These are phyloP conservation scores for Saxophila tyrrhenica DNA, from an alignment of 495 filamentous ascomycete species.

Conservation along the genomic window DNA sequence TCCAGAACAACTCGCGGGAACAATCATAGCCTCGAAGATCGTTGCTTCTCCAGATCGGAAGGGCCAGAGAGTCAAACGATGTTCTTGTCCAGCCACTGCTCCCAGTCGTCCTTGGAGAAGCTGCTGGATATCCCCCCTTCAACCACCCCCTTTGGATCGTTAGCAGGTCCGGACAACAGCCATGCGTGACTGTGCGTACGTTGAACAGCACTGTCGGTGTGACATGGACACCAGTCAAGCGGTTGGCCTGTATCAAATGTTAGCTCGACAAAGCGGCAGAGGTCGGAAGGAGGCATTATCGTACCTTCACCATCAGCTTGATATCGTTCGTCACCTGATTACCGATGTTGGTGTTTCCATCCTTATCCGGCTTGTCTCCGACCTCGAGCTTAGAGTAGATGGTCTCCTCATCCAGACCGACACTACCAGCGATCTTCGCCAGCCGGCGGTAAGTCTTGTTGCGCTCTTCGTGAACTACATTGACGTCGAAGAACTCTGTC, in stretches of 20 bases:
- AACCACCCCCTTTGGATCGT: constrained; percentile 49
- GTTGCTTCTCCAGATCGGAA: neutral
- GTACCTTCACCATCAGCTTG: constrained; percentile 72
- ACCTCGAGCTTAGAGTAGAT: constrained; percentile 56
- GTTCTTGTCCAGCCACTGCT: constrained; percentile 72
- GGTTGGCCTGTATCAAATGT: constrained; percentile 37
- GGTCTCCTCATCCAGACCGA: constrained; percentile 54
- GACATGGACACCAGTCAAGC: constrained; percentile 72
- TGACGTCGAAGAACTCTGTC: constrained; percentile 67
- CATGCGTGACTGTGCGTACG: constrained; percentile 27
- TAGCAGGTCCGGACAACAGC: constrained; percentile 6
- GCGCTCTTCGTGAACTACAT: constrained; percentile 65
- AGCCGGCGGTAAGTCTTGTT: constrained; percentile 77
- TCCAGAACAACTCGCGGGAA: too few species aligned
- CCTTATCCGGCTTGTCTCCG: constrained; percentile 45
- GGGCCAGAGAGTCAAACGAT: constrained; percentile 38
- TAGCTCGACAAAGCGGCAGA: neutral
- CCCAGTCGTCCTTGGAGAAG: constrained; percentile 72
- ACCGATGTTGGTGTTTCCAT: constrained; percentile 60
- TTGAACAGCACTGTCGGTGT: constrained; percentile 84
- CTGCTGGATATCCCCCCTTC: constrained; percentile 64
- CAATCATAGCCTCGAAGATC: neutral
- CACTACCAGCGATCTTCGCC: constrained; percentile 51
- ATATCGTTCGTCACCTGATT: constrained; percentile 75
- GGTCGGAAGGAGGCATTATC: neutral